Evolutionary conservation across 1,139 yeast species (phyloP).

Genomic region (Hyphopichia burtonii): DNA sequence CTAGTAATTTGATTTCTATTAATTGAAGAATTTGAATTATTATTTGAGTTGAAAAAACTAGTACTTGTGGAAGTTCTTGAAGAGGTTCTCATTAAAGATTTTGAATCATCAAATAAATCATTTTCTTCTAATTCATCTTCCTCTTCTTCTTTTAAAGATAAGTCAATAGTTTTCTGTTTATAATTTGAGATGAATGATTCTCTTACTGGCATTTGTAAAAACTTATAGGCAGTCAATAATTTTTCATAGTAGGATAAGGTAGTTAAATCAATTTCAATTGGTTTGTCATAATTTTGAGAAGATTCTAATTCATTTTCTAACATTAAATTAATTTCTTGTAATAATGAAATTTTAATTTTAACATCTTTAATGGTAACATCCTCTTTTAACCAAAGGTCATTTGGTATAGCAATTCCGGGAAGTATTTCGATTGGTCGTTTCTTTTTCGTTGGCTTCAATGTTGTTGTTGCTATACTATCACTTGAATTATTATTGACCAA

Average conservation of each 20-base stretch:
- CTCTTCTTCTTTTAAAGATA: slow-evolving; percentile 18
- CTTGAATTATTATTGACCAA: not conserved
- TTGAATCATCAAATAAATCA: slow-evolving; percentile 1
- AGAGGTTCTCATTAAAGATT: not conserved
- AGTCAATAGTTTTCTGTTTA: slow-evolving; percentile 1
- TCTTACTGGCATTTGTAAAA: slow-evolving; percentile 26
- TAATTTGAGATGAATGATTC: slow-evolving; percentile 1
- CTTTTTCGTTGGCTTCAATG: not conserved
- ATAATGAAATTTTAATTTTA: slow-evolving; percentile 33
- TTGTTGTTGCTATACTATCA: not conserved
- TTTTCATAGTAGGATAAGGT: slow-evolving; percentile 35
- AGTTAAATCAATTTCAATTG: slow-evolving; percentile 28
- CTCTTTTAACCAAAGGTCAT: slow-evolving; percentile 40
- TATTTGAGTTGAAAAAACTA: not conserved
- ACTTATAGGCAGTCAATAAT: slow-evolving; percentile 35
- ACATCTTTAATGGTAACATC: slow-evolving; percentile 32
- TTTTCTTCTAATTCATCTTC: slow-evolving; percentile 12
- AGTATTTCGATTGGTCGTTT: slow-evolving; percentile 22
- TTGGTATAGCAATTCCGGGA: slow-evolving; percentile 35
- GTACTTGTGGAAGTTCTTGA: slow-evolving; percentile 1
- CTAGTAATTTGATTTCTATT: slow-evolving; percentile 1
- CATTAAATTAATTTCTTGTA: slow-evolving; percentile 36
- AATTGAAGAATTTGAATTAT: not conserved
- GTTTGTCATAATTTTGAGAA: slow-evolving; percentile 3
- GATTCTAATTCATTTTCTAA: slow-evolving; percentile 23